Percentiles rank a stretch among this genome's conserved stretches.
phyloP scores from a whole-genome alignment of 257 asterid species.

The Scutellaria minor region DNA sequence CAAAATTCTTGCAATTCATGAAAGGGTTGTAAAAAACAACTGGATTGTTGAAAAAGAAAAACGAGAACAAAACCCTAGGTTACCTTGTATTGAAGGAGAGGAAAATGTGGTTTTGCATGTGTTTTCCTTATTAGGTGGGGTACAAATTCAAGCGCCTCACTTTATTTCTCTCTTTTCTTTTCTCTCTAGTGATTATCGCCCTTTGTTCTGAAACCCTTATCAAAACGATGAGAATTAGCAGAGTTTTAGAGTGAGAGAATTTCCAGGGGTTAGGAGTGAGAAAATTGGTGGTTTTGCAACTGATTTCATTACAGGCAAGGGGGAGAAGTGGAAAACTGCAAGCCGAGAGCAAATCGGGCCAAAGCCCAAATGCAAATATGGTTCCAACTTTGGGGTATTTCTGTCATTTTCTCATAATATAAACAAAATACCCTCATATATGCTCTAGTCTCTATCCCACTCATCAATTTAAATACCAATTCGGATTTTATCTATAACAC shows the following conservation, averaged over 20 bases:
- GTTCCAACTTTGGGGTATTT: conserved; percentile 17
- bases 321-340: conserved; percentile 23
- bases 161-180: not conserved
- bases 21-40: conserved; percentile 27
- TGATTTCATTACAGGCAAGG: conserved; percentile 32
- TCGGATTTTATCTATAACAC: too few relatives aligned
- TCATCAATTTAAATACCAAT: not conserved
- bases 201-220: conserved; percentile 34
- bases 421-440: not conserved
- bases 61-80: conserved; percentile 33
- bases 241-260: not conserved
- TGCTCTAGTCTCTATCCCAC: not conserved
- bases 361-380: conserved; percentile 40
- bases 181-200: conserved; percentile 5
- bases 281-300: conserved; percentile 43
- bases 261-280: conserved; percentile 33
- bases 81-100: conserved; percentile 39
- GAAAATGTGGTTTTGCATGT: conserved; percentile 43
- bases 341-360: conserved; percentile 29
- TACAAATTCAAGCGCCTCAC: conserved; percentile 21
- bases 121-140: conserved; percentile 34
- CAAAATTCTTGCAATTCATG: conserved; percentile 43
- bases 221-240: conserved; percentile 21
- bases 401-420: not conserved
- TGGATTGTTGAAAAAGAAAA: not conserved